Base-by-base conservation (phyloP, 2,329 filamentous ascomycete genomes). In the Epicoccum sorghinum region DNA sequence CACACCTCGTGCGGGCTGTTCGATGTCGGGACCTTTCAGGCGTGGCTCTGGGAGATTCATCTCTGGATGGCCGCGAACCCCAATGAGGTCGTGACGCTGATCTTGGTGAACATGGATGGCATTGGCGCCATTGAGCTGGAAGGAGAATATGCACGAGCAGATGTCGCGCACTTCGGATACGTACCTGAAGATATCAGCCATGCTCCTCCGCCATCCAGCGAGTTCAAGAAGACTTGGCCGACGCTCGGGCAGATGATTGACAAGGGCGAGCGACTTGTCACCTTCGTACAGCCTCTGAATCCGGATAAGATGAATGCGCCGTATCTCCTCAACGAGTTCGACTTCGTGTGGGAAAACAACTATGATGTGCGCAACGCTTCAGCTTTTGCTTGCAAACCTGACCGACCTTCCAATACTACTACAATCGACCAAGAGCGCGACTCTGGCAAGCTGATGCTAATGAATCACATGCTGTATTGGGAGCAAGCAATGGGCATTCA, bases 381-480 rank as follows among this genome's bases (percentile, higher is more conserved):
- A 1, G 83, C 84, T 67, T 93, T 92, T 78, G 86, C 85, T 74
- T 93, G 90, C 79, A 81, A 79, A 0, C 79, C 89, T 5, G 81
- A 89, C 67, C 84, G 89, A 0, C 90, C 89, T 0, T 73, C 80
- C 0, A 74, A 75, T 9, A 74, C 84, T 2, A 55, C 50, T 14
- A 71, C 75, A 10, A 63, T 81, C 14, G 67, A 77, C 1, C 59
- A 71, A 13, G 68, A 78, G 1, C 68, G 89, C 35, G 68, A 78
- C 0, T 78, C 79, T 0, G 83, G 83, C 59, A 81, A 84, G 59
- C 80, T 93, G 66, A 84, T 89, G 14, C 78, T 93, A 12, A 81
- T 90, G 78, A 93, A 93, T 78, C 89, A 93, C 76, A 91, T 93
- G 77, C 82, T 88, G 41, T 86, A 91, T 76, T 78, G 80, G 58